phyloP scores from a whole-genome alignment of 2,329 filamentous ascomycete species.

The Trichoderma semiorbis region DNA sequence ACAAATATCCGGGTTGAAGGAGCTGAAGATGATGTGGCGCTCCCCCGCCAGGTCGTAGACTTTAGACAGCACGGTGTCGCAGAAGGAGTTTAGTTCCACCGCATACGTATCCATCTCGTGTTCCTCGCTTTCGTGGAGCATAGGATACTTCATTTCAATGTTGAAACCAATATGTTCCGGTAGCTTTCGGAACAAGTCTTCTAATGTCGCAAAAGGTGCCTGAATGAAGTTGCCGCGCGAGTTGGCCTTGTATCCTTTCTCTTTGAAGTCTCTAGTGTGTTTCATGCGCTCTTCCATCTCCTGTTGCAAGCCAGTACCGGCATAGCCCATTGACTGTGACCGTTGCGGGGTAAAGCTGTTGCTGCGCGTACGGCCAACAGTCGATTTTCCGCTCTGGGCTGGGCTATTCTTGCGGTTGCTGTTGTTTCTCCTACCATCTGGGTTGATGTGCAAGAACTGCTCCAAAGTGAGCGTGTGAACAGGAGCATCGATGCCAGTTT shows the following conservation, averaged over 20 bases:
- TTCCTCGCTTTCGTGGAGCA: conserved; percentile 92
- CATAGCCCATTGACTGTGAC: conserved; percentile 54
- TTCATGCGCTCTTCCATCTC: conserved; percentile 82
- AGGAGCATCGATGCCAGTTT: conserved; percentile 94
- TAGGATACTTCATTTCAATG: conserved; percentile 98
- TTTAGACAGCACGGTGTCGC: conserved; percentile 84
- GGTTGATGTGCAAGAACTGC: conserved; percentile 87
- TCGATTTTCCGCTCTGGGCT: conserved; percentile 6
- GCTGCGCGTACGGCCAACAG: conserved; percentile 30
- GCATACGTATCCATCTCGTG: conserved; percentile 97
- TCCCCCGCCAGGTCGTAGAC: conserved; percentile 81
- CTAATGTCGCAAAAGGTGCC: conserved; percentile 89
- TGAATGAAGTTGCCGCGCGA: conserved; percentile 93
- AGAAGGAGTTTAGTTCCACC: conserved; percentile 93
- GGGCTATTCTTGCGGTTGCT: conserved; percentile 18
- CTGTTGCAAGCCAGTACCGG: conserved; percentile 34
- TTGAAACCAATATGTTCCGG: conserved; percentile 88
- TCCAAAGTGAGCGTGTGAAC: conserved; percentile 93
- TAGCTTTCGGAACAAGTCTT: conserved; percentile 85
- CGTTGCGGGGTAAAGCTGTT: conserved; percentile 44
- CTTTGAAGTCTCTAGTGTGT: conserved; percentile 91
- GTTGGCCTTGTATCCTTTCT: conserved; percentile 94
- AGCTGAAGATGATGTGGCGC: conserved; percentile 94
- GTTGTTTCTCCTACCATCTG: conserved; percentile 40
- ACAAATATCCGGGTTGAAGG: conserved; percentile 96